Conservation (phyloP, 805 yeast genomes). For the Suhomyces sp. region DNA sequence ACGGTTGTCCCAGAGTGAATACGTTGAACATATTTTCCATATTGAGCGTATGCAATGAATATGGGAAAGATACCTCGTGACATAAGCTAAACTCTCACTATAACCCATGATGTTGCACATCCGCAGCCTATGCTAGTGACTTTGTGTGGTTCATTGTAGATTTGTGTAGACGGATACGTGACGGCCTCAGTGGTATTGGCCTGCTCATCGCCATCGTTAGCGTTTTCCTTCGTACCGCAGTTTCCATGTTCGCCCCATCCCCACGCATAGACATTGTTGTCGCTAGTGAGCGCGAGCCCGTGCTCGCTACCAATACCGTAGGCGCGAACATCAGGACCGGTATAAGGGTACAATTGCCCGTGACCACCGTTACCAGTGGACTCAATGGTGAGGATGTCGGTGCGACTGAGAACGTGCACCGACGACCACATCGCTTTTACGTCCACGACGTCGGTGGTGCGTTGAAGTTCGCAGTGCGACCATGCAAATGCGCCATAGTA, state of each 20-base stretch:
- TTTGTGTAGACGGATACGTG: slow-evolving; percentile 34
- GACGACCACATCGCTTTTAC: slow-evolving; percentile 77
- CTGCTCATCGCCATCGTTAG: neutral
- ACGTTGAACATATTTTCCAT: slow-evolving; percentile 82
- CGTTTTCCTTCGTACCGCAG: slow-evolving; percentile 54
- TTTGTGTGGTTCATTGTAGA: slow-evolving; percentile 21
- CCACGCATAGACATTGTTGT: slow-evolving; percentile 62
- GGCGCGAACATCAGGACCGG: slow-evolving; percentile 6
- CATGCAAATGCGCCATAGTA: slow-evolving; percentile 12
- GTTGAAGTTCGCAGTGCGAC: slow-evolving; percentile 10
- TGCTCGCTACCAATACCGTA: slow-evolving; percentile 83
- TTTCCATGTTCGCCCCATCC: slow-evolving; percentile 99
- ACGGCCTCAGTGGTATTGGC: slow-evolving; percentile 20
- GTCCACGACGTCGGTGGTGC: slow-evolving; percentile 1
- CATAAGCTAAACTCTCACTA: slow-evolving; percentile 37
- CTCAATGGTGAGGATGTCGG: slow-evolving; percentile 15
- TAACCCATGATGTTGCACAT: slow-evolving; percentile 68
- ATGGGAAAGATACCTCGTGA: slow-evolving; percentile 75
- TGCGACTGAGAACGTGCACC: slow-evolving; percentile 44
- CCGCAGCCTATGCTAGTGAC: slow-evolving; percentile 51
- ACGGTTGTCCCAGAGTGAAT: slow-evolving; percentile 58
- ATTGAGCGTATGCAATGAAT: slow-evolving; percentile 55
- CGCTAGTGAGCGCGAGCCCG: slow-evolving; percentile 47
- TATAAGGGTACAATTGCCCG: slow-evolving; percentile 51
- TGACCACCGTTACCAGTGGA: slow-evolving; percentile 78